Evolutionary conservation across 2,329 filamentous ascomycete species (phyloP), one percentile per base, ranked within the genome.

Genomic region (Phaeosphaeria sp.): DNA sequence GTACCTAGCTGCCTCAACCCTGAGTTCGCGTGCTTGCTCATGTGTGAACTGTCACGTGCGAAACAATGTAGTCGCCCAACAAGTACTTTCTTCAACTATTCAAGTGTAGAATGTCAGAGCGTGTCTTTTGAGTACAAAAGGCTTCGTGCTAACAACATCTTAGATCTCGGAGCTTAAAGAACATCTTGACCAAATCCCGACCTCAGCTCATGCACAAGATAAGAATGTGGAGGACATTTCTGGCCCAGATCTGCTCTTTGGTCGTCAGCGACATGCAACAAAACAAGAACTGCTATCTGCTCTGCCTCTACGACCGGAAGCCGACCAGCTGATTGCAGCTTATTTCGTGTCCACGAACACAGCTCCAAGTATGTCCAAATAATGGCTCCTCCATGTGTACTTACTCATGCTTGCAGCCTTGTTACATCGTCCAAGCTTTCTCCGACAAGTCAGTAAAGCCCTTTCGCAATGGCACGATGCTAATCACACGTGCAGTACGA

Each of bases 401-500:
- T 36, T 6, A 22, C 59, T 68, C 42, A 69, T 17, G 3, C 9
- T 7, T 9, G 1, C 22, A 74, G 71, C 57, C 11, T 39, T 74
- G n/a, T 42, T 75, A 18, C 73, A 76, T 36, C 68, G 60, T 50
- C 69, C 72, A 6, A 74, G 71, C 2, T 74, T 73, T 47, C 44
- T 68, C 22, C 65, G 61, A 43, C 65, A 72, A 56, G 70, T 69
- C 41, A 56, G 65, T 44, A n/a, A 10, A 4, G 4, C 6, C 9
- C 1, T 18, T 25, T 11, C 10, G 18, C 21, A n/a, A 27, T 22
- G 7, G 13, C 1, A 30, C 6, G 21, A 10, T 9, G 21, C 58
- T 68, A 33, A 70, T 43, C 7, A 11, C 4, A 3, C 25, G 33
- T 17, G 6, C 48, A 81, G 76, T 82, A 82, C 52, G 72, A 78